Base-by-base conservation (phyloP, 1,284 basidiomycete genomes). In the Marasmius sp. region DNA sequence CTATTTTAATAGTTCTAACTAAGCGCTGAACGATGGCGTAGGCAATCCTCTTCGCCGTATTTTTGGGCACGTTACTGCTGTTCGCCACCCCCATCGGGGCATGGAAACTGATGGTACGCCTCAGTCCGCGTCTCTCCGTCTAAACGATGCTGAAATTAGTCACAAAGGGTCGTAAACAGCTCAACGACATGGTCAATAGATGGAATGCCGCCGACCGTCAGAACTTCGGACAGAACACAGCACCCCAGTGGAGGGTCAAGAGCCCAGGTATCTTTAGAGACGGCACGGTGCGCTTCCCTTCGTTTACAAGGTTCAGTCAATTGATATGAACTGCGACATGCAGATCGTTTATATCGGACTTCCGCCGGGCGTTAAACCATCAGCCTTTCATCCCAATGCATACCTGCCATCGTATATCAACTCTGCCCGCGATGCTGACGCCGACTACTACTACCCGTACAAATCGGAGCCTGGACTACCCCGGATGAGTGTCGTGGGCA, bases 61-160 rank as follows among this genome's bases (percentile, higher is more conserved):
- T 76, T 45, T 18, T 84, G 43, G 81, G 70, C 10, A 67, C 77
- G 11, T 63, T 79, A 58, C 41, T 80, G 37, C 43, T 84, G 58
- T 77, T 84, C 67, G 73, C 74, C 56, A 41, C 72, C 1, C 85
- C 85, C 3, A 70, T 85, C 52, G 56, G 77, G 50, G 58, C 79
- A 27, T 86, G 84, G 84, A 86, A 86, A 66, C 72, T 69, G 22
- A 66, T 76, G 43, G 83, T 83, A 39, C 53, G 79, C 76, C 27
- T 27, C 27, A 27, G 5, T 27, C 27, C 27, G 27, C 27, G 27
- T 27, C 27, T 27, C 5, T 27, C 27, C 27, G 27, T 27, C 27
- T 5, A 5, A 2, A 2, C 27, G 27, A 27, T 27, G 27, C 27
- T 27, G 5, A 27, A 27, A 27, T 27, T 27, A 5, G 27, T 27